A percentile compares a stretch with the other conserved stretches of the same genome.
Conservation (phyloP, 2,329 filamentous ascomycete genomes). For the Fusarium paranaense region DNA sequence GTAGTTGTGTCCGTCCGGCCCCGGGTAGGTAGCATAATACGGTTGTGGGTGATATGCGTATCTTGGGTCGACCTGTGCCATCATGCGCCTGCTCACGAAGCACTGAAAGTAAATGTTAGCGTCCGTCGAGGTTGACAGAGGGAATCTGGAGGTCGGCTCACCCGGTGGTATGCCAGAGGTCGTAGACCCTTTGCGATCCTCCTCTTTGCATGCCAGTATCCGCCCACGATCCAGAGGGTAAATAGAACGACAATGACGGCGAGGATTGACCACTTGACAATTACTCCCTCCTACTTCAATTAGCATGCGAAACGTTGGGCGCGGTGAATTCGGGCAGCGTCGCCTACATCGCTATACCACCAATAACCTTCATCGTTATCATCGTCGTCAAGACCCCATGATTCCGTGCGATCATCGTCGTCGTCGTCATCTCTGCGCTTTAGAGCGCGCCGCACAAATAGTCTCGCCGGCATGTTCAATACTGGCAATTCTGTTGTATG, state of each 20-base stretch:
- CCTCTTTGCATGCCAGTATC: conserved; percentile 76
- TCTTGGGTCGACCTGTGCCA: conserved; percentile 60
- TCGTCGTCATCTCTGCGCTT: conserved; percentile 32
- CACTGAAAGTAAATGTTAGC: conserved; percentile 53
- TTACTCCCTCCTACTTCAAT: conserved; percentile 65
- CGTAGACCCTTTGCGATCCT: conserved; percentile 74
- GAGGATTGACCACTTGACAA: conserved; percentile 79
- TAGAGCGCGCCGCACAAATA: conserved; percentile 28
- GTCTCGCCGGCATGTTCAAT: conserved; percentile 28
- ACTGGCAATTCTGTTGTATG: background rate
- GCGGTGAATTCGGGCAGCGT: background rate
- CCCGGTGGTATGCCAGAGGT: conserved; percentile 77
- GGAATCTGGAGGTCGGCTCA: conserved; percentile 47
- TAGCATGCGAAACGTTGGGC: background rate
- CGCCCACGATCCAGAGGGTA: conserved; percentile 72
- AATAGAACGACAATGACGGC: conserved; percentile 69
- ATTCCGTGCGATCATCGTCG: conserved; percentile 9
- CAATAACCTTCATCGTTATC: conserved; percentile 39
- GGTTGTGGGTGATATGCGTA: conserved; percentile 59
- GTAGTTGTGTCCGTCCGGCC: conserved; percentile 40
- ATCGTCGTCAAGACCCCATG: conserved; percentile 22
- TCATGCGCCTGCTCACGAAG: conserved; percentile 61
- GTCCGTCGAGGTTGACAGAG: background rate
- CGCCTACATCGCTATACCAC: conserved; percentile 46
- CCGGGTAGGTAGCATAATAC: conserved; percentile 54